These are phyloP conservation scores for Mycena epipterygia DNA, from an alignment of 768 basidiomycete species.

Conservation along the genomic window DNA sequence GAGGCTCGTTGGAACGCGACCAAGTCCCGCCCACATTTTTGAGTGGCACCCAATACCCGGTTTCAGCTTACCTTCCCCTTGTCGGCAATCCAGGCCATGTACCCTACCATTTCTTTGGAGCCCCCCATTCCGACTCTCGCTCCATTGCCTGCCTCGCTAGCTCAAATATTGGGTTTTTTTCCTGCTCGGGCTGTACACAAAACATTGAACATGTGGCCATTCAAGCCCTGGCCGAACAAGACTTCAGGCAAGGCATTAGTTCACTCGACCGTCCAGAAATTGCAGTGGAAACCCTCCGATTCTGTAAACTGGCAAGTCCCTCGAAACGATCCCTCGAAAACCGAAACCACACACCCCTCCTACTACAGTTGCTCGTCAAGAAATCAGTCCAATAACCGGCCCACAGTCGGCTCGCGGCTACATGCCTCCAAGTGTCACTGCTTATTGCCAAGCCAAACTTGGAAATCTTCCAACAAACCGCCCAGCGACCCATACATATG, in stretches of 20 bases:
- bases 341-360: neutral
- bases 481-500: neutral
- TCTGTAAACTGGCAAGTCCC: conserved; percentile 13
- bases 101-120: neutral
- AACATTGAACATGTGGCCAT: neutral
- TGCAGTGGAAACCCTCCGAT: conserved; percentile 19
- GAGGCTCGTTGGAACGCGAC: neutral
- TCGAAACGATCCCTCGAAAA: neutral
- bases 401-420: neutral
- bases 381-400: neutral
- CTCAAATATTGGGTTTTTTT: too few species aligned
- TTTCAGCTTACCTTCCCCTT: neutral
- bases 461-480: too few species aligned
- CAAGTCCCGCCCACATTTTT: neutral
- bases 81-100: neutral
- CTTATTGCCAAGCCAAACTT: too few species aligned
- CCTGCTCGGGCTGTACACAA: too few species aligned
- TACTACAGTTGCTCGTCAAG: neutral
- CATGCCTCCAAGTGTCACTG: neutral
- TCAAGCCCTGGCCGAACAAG: neutral
- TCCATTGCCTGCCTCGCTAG: neutral
- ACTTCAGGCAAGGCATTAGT: neutral
- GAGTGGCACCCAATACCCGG: neutral
- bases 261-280: neutral
- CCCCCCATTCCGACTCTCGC: neutral